These are phyloP conservation scores for Haematococcus sp. DNA, from an alignment of 139 green algal species.

Conservation along the genomic window DNA sequence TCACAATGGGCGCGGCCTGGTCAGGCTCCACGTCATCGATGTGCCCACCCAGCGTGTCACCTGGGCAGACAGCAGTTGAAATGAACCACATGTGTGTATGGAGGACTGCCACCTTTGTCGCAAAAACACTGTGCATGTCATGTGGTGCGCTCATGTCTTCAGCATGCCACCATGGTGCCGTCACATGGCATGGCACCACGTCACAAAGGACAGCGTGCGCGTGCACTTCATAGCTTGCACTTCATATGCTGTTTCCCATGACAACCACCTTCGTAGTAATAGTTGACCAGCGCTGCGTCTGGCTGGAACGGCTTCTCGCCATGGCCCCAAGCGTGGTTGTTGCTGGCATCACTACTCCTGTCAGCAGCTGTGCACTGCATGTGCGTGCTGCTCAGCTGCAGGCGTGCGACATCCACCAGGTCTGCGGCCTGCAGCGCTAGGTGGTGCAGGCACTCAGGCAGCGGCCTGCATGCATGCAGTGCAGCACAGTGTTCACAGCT, in stretches of 20 bases:
- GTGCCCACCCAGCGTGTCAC: constrained; percentile 84
- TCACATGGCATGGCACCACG: too few species aligned
- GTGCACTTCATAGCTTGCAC: too few species aligned
- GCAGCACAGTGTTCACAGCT: too few species aligned
- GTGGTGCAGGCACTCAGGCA: constrained; percentile 16
- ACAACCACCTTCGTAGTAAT: constrained; percentile 61
- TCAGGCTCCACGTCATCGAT: constrained; percentile 85
- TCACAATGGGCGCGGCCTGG: constrained; percentile 79
- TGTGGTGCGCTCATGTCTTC: not conserved
- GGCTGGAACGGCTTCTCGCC: constrained; percentile 44
- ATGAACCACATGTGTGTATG: not conserved
- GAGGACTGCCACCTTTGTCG: not conserved
- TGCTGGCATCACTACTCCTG: too few species aligned
- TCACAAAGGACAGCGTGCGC: too few species aligned
- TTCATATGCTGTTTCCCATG: too few species aligned
- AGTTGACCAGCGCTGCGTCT: constrained; percentile 90
- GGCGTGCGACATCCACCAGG: not conserved
- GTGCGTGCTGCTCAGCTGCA: too few species aligned
- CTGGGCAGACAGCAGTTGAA: constrained; percentile 4
- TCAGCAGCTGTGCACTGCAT: too few species aligned
- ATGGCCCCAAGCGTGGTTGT: too few species aligned
- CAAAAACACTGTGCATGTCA: not conserved
- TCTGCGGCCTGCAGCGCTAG: not conserved
- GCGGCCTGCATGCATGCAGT: not conserved
- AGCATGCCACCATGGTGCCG: not conserved